These are phyloP conservation scores for Fusarium sp. DNA, from an alignment of 2,329 filamentous ascomycete species.

Conservation along the genomic window DNA sequence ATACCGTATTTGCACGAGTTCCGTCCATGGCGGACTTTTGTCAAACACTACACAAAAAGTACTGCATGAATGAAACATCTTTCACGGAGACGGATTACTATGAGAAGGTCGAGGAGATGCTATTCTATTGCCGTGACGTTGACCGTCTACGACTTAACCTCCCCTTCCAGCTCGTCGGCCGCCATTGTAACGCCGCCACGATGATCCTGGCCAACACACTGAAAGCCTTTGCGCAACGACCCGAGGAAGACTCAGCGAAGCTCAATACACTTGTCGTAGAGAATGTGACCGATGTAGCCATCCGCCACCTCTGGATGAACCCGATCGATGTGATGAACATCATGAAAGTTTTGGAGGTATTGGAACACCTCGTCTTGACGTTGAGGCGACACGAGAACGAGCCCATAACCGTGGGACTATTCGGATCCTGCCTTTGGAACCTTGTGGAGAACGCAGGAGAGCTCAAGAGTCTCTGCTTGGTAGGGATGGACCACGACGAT, in stretches of 20 bases:
- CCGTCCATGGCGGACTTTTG: conserved; percentile 57
- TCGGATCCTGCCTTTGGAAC: conserved; percentile 58
- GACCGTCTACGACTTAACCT: conserved; percentile 59
- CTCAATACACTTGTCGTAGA: conserved; percentile 59
- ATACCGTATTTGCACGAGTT: conserved; percentile 55
- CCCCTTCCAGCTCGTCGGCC: conserved; percentile 59
- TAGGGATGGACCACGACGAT: conserved; percentile 54
- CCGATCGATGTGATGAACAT: conserved; percentile 60
- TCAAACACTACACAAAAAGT: conserved; percentile 52
- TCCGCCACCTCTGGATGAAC: conserved; percentile 60
- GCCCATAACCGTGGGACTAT: conserved; percentile 46
- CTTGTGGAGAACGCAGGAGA: conserved; percentile 55
- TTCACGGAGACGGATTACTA: conserved; percentile 61
- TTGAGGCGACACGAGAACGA: conserved; percentile 55
- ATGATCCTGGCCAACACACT: conserved; percentile 62
- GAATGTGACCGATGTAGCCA: conserved; percentile 57
- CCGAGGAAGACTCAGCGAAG: conserved; percentile 52
- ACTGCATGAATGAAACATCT: conserved; percentile 57
- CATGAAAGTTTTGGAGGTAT: conserved; percentile 49
- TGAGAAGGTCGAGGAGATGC: conserved; percentile 50
- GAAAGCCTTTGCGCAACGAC: conserved; percentile 55
- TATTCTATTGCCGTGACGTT: conserved; percentile 55
- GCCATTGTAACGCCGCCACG: conserved; percentile 56
- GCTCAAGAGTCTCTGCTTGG: conserved; percentile 57
- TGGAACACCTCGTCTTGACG: conserved; percentile 57